Base-by-base conservation (phyloP, 352 stramenopile species). In the Phytophthora pisi region DNA sequence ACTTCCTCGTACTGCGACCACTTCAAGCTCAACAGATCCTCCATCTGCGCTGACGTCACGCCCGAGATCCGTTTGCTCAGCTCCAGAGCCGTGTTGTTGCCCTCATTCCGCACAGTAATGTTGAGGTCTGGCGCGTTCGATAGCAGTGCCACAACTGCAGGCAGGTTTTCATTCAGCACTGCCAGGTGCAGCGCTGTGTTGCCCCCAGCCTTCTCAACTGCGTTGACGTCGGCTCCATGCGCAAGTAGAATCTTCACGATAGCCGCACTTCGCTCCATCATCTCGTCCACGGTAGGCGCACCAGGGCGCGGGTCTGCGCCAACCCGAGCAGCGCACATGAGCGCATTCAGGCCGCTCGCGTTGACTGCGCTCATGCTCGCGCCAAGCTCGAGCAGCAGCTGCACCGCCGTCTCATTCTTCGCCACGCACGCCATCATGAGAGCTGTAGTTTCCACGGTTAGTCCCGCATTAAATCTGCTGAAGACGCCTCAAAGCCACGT, bases 391-490 rank as follows among this genome's bases (percentile, higher is more conserved):
- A 81, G 53, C 13, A 96, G 57, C 9, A 81, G 40, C n/a, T 74
- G 61, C 49, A 77, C 86, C 3, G 79, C 85, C 4, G 51, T 67
- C 6, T 78, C 74, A 51, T 91, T 89, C 71, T 96, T 96, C 11
- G 82, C 82, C 34, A 93, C 88, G 24, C 88, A 91, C 23, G 88
- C 88, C 78, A 96, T 91, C 88, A 96, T 96, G 11, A 96, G 68
- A 28, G 88, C 88, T 96, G 53, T 4, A 57, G 0, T n/a, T 8
- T 30, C 18, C 38, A 50, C 28, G 20, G 7, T 28, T 28, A 28
- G 46, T 4, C 8, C 1, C 46, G 13, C 20, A 16, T 18, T 4
- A 52, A 28, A 4, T 20, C 10, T 7, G 16, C 43, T 50, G 2
- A 18, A 51, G 36, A 62, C 3, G 23, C 18, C 26, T 10, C 13